A percentile compares a stretch with the other conserved stretches of the same genome.
Evolutionary conservation across 345 rosid genomes (phyloP).

Genomic region (Jatropha curcas): DNA sequence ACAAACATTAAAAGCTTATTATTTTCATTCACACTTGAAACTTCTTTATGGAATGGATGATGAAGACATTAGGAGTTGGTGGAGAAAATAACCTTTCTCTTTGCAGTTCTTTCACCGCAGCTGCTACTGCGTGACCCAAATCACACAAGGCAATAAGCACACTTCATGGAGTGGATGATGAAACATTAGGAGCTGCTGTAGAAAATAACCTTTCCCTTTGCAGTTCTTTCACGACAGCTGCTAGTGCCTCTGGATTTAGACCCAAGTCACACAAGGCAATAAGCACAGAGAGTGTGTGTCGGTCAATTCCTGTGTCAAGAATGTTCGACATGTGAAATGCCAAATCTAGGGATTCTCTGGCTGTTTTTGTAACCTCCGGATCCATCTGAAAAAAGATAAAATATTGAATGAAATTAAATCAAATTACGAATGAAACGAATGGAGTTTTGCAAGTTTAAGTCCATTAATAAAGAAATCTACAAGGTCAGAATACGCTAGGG

Average conservation of each 20-base stretch:
- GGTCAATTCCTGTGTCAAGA: conserved; percentile 4
- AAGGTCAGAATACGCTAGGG: neutral
- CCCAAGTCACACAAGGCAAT: conserved; percentile 12
- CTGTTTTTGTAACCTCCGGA: neutral
- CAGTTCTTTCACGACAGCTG: conserved; percentile 1
- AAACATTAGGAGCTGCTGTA: neutral
- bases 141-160: conserved; percentile 12
- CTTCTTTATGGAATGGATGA: neutral
- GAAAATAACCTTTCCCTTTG: neutral
- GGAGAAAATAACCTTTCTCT: neutral
- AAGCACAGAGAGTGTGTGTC: conserved; percentile 10
- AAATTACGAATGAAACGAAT: neutral
- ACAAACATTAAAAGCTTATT: too few relatives aligned
- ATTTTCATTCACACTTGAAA: too few relatives aligned
- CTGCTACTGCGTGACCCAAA: conserved; percentile 7
- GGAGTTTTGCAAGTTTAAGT: neutral
- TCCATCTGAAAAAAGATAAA: neutral
- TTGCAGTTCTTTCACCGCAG: conserved; percentile 3
- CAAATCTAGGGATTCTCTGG: conserved; percentile 9
- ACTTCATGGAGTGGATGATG: neutral
- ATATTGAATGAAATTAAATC: too few relatives aligned
- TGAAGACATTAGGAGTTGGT: neutral
- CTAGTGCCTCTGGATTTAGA: conserved; percentile 7
- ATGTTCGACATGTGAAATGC: conserved; percentile 6
- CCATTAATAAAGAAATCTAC: neutral